Conservation (phyloP, 331 rosid genomes). For the Pyracantha coccinea region DNA sequence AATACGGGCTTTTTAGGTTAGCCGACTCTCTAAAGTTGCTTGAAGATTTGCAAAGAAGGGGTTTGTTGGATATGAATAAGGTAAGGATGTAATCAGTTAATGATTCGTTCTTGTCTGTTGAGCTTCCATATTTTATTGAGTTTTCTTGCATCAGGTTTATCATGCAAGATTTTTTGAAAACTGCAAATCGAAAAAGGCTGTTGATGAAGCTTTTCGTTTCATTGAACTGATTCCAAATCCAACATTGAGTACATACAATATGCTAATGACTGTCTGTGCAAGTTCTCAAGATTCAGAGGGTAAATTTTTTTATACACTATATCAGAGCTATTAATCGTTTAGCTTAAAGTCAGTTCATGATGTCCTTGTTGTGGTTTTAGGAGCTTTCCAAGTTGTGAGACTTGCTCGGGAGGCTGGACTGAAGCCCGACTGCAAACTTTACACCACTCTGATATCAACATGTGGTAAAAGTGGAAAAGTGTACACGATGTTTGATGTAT, state of each 20-base stretch:
- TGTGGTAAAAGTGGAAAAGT: slow-evolving; percentile 94
- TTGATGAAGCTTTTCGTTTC: slow-evolving; percentile 83
- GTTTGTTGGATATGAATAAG: slow-evolving; percentile 84
- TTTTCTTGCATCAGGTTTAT: slow-evolving; percentile 61
- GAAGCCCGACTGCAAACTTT: slow-evolving; percentile 87
- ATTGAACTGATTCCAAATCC: slow-evolving; percentile 74
- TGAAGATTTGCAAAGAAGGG: slow-evolving; percentile 65
- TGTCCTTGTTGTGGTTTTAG: slow-evolving; percentile 36
- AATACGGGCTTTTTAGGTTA: slow-evolving; percentile 46
- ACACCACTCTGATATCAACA: slow-evolving; percentile 91
- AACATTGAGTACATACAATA: slow-evolving; percentile 79
- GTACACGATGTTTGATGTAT: slow-evolving; percentile 89
- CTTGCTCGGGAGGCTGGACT: slow-evolving; percentile 77
- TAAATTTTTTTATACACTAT: slow-evolving; percentile 22
- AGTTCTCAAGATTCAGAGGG: slow-evolving; percentile 72
- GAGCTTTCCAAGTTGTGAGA: slow-evolving; percentile 82
- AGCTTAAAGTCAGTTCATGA: slow-evolving; percentile 17
- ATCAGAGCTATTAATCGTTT: slow-evolving; percentile 8
- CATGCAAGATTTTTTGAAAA: slow-evolving; percentile 81
- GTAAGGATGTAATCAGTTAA: slow-evolving; percentile 35
- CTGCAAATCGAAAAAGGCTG: slow-evolving; percentile 83
- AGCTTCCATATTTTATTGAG: slow-evolving; percentile 17
- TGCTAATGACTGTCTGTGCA: slow-evolving; percentile 95
- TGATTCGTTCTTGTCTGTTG: slow-evolving; percentile 15
- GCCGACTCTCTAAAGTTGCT: slow-evolving; percentile 59